A percentile compares a stretch with the other conserved stretches of the same genome.
Evolutionary conservation across 2,329 filamentous ascomycete species (phyloP).

Genomic region (Nemania serpens): DNA sequence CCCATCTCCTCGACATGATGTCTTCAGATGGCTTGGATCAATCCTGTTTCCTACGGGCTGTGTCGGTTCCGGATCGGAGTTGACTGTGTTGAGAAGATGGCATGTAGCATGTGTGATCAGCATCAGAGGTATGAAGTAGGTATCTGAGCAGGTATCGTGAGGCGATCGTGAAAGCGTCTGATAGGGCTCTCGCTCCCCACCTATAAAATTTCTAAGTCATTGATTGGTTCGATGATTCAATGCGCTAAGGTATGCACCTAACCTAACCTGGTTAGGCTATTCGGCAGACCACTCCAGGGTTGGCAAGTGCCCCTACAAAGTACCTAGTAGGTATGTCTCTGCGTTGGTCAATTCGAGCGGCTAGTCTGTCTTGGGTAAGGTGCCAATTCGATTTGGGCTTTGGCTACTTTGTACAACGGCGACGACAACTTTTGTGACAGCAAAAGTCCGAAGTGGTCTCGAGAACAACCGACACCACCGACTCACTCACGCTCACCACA

Average conservation of each 20-base stretch:
- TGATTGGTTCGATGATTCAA: background rate
- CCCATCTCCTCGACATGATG: conserved; percentile 37
- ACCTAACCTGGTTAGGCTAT: background rate
- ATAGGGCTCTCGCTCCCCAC: background rate
- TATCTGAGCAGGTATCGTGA: too few species aligned
- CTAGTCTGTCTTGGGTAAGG: too few species aligned
- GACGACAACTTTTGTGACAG: conserved; percentile 20
- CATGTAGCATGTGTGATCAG: background rate
- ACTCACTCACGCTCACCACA: conserved; percentile 19
- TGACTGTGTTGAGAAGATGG: background rate
- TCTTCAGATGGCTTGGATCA: too few species aligned
- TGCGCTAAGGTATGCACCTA: too few species aligned
- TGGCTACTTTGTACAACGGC: conserved; percentile 9
- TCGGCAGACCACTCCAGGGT: background rate
- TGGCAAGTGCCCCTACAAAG: too few species aligned
- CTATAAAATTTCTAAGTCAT: background rate
- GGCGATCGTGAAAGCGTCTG: too few species aligned
- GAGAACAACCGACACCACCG: conserved; percentile 9
- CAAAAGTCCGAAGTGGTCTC: background rate
- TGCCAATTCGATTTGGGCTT: too few species aligned
- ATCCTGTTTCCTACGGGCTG: background rate
- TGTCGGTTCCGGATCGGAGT: background rate
- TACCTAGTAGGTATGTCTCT: background rate
- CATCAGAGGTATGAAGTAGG: too few species aligned
- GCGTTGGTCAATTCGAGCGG: background rate